A percentile compares a stretch with the other conserved stretches of the same genome.
Conservation (phyloP, 1,139 yeast species). For the Wickerhamomyces sp. region DNA sequence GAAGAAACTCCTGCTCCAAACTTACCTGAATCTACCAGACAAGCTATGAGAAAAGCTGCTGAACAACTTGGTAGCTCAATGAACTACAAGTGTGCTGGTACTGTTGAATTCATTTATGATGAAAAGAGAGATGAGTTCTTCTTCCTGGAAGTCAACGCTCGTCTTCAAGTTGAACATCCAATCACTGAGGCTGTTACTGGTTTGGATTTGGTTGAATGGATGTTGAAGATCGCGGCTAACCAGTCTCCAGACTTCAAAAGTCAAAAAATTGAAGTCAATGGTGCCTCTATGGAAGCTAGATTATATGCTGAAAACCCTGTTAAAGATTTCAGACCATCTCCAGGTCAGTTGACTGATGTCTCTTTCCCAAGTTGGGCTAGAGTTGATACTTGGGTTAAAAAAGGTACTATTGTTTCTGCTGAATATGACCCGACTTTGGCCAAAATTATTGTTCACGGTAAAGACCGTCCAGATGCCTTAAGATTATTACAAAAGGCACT, state of each 20-base stretch:
- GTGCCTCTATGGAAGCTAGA: constrained; percentile 96
- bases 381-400: constrained; percentile 88
- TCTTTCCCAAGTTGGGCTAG: constrained; percentile 86
- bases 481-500: constrained; percentile 72
- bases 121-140: constrained; percentile 81
- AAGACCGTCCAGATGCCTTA: constrained; percentile 80
- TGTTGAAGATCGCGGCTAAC: constrained; percentile 88
- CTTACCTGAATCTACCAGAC: constrained; percentile 74
- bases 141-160: constrained; percentile 92
- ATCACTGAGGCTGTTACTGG: constrained; percentile 95
- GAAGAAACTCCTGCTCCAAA: constrained; percentile 99
- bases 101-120: constrained; percentile 93
- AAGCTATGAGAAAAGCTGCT: constrained; percentile 75
- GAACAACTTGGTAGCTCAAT: constrained; percentile 74
- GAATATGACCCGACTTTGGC: constrained; percentile 97
- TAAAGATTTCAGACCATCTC: constrained; percentile 91
- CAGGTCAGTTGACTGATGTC: constrained; percentile 88
- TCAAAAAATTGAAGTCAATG: constrained; percentile 55
- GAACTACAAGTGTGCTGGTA: constrained; percentile 94
- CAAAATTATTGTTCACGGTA: constrained; percentile 91
- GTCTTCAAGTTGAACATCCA: constrained; percentile 97
- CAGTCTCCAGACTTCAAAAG: constrained; percentile 68
- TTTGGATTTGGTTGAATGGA: constrained; percentile 93
- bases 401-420: constrained; percentile 86
- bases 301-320: constrained; percentile 95